Percentiles rank a stretch among this genome's conserved stretches.
These are phyloP conservation scores for Fusarium sp. DNA, from an alignment of 2,329 filamentous ascomycete species.

Conservation along the genomic window DNA sequence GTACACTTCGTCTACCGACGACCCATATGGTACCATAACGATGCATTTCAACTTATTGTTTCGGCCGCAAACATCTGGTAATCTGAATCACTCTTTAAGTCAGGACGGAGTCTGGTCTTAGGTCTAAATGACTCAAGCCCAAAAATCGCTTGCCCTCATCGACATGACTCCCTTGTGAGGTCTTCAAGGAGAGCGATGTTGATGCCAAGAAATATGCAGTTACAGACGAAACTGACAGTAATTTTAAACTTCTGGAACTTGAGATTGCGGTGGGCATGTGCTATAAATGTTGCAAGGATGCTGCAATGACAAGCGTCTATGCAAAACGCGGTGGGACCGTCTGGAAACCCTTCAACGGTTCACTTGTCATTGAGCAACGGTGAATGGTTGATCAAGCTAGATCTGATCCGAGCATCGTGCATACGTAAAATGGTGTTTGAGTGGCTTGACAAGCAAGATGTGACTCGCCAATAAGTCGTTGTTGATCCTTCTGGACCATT, in stretches of 20 bases:
- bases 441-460: conserved; percentile 11
- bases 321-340: conserved; percentile 41
- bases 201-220: conserved; percentile 25
- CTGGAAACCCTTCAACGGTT: conserved; percentile 18
- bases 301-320: conserved; percentile 16
- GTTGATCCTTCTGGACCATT: background rate
- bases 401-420: conserved; percentile 13
- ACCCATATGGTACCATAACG: background rate
- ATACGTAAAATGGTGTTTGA: background rate
- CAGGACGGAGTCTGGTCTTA: conserved; percentile 1
- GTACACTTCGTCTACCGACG: background rate
- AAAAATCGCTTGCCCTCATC: conserved; percentile 8
- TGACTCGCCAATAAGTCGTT: conserved; percentile 23
- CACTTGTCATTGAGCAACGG: conserved; percentile 36
- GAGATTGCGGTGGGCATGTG: conserved; percentile 25
- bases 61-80: conserved; percentile 9
- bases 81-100: background rate
- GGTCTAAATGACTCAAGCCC: background rate
- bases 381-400: conserved; percentile 25
- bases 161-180: background rate
- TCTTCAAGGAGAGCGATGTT: background rate
- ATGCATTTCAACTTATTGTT: conserved; percentile 4
- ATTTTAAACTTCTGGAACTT: conserved; percentile 26
- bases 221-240: conserved; percentile 16
- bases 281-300: conserved; percentile 17